Conservation (phyloP, 2,329 filamentous ascomycete genomes). For the Diaporthe sp. region DNA sequence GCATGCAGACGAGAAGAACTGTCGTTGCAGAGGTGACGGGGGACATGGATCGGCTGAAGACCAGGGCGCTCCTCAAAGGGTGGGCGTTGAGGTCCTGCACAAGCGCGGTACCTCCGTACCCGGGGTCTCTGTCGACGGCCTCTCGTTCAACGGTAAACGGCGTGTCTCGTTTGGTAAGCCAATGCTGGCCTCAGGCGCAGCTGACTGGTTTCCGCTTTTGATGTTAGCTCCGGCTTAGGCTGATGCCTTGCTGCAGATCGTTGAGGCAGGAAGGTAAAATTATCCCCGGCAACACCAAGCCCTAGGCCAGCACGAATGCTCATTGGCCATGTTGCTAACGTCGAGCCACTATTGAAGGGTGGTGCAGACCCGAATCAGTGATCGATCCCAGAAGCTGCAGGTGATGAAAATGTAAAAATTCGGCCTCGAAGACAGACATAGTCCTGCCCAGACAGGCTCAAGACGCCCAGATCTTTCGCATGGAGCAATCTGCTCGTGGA, state of each 20-base stretch:
- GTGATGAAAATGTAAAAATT: slow-evolving; percentile 16
- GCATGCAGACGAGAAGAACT: background rate
- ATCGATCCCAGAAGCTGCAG: slow-evolving; percentile 4
- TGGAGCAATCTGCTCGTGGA: slow-evolving; percentile 2
- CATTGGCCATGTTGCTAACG: slow-evolving; percentile 34
- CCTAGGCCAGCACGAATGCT: background rate
- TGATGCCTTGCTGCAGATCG: slow-evolving; percentile 40
- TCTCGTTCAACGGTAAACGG: slow-evolving; percentile 40
- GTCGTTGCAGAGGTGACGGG: slow-evolving; percentile 5
- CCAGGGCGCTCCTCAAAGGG: slow-evolving; percentile 12
- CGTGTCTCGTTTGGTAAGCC: slow-evolving; percentile 15
- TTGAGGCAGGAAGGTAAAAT: slow-evolving; percentile 31
- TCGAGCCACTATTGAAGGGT: slow-evolving; percentile 18
- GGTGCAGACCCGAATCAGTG: slow-evolving; percentile 13
- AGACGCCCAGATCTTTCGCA: background rate
- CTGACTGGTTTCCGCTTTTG: slow-evolving; percentile 25
- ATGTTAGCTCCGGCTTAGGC: slow-evolving; percentile 23
- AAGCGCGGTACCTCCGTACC: slow-evolving; percentile 35
- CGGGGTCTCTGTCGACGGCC: slow-evolving; percentile 2
- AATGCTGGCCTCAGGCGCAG: slow-evolving; percentile 37
- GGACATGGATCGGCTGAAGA: slow-evolving; percentile 24
- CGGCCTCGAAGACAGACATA: background rate
- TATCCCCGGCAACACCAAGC: slow-evolving; percentile 11
- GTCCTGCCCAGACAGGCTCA: background rate
- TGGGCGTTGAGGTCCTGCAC: slow-evolving; percentile 12